phyloP scores from a whole-genome alignment of 2,329 filamentous ascomycete genomes.

The Aureobasidium vineae region DNA sequence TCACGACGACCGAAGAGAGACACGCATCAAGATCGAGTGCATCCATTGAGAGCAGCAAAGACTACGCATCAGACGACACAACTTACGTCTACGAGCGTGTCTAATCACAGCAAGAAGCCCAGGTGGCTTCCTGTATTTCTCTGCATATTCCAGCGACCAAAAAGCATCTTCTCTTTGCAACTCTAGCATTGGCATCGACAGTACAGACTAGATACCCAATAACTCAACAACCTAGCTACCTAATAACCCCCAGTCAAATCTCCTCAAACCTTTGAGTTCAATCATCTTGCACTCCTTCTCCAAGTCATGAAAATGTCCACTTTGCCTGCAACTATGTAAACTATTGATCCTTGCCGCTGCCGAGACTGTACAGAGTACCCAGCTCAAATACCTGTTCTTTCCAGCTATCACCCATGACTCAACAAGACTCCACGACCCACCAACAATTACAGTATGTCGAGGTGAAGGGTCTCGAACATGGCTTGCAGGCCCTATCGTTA shows the following conservation, averaged over 20 bases:
- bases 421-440: neutral
- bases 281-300: neutral
- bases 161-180: neutral
- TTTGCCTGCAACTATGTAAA: neutral
- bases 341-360: neutral
- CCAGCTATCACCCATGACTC: neutral
- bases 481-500: neutral
- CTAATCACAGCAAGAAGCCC: neutral
- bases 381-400: neutral
- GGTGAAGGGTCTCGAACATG: neutral
- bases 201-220: slow-evolving; percentile 10
- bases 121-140: neutral
- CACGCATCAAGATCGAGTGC: slow-evolving; percentile 4
- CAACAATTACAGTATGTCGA: no score
- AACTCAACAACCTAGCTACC: no score
- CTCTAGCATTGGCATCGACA: neutral
- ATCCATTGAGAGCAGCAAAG: slow-evolving; percentile 8
- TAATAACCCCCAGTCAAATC: neutral
- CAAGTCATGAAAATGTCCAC: neutral
- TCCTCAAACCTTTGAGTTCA: neutral
- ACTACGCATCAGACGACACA: slow-evolving; percentile 1
- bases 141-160: neutral
- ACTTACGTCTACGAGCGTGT: slow-evolving; percentile 14
- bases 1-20: slow-evolving; percentile 22
- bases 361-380: neutral